Evolutionary conservation across 352 stramenopile species (phyloP).

Genomic region (Phytopythium sindhum): DNA sequence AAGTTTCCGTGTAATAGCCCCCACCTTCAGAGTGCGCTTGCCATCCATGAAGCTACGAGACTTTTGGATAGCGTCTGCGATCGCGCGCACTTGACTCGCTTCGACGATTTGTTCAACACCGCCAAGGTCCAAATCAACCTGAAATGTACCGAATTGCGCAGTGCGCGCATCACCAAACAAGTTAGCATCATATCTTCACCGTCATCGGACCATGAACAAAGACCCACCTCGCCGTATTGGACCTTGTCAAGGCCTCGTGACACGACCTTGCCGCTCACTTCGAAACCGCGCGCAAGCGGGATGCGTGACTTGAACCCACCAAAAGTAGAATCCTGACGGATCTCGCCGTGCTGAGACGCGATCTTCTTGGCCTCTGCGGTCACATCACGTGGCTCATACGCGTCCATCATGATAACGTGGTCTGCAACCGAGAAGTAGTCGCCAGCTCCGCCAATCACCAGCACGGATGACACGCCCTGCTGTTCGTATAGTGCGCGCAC

Average conservation of each 20-base stretch:
- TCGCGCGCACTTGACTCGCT: conserved; percentile 79
- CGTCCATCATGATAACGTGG: conserved; percentile 97
- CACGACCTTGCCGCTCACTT: conserved; percentile 75
- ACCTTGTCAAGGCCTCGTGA: conserved; percentile 70
- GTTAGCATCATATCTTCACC: not conserved
- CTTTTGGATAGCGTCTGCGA: conserved; percentile 67
- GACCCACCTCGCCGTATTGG: conserved; percentile 79
- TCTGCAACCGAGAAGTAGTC: conserved; percentile 98
- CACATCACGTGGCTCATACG: conserved; percentile 91
- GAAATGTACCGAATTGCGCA: conserved; percentile 3
- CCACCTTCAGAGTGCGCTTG: conserved; percentile 47
- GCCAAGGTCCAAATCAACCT: conserved; percentile 82
- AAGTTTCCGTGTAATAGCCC: conserved; percentile 1
- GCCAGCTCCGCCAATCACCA: conserved; percentile 95
- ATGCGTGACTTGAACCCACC: conserved; percentile 50
- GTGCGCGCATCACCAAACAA: not conserved
- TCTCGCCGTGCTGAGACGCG: conserved; percentile 53
- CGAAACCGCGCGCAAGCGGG: conserved; percentile 46
- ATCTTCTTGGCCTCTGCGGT: conserved; percentile 92
- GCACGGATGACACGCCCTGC: conserved; percentile 88
- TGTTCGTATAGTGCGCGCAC: conserved; percentile 91
- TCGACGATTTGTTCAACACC: conserved; percentile 90
- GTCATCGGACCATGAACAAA: not conserved
- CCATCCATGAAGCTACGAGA: conserved; percentile 55
- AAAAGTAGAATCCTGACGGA: conserved; percentile 51